phyloP scores from a whole-genome alignment of 148 eudicot species.

The Cornus suecica region DNA sequence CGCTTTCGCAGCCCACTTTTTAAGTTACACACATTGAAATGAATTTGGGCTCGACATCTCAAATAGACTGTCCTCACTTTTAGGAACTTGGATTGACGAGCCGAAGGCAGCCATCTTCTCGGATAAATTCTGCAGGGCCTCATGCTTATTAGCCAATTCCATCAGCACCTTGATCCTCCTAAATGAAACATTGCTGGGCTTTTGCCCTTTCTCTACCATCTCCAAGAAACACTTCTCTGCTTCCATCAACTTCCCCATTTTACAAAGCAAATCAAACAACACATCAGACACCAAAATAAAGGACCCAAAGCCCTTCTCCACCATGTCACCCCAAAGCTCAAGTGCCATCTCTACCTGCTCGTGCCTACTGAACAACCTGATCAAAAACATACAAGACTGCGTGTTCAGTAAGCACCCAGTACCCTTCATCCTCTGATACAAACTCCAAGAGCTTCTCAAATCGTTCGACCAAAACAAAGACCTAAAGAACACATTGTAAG shows the following conservation, averaged over 20 bases:
- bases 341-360: conserved; percentile 82
- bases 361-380: conserved; percentile 66
- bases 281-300: conserved; percentile 69
- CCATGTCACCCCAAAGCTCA: conserved; percentile 90
- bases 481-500: conserved; percentile 73
- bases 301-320: conserved; percentile 84
- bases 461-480: conserved; percentile 74
- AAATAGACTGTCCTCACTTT: conserved; percentile 8
- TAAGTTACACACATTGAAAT: not conserved
- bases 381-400: conserved; percentile 81
- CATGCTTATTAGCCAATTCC: conserved; percentile 77
- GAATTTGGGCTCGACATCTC: conserved; percentile 2
- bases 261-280: conserved; percentile 80
- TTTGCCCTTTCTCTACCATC: conserved; percentile 85
- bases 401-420: conserved; percentile 76
- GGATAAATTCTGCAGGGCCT: conserved; percentile 40
- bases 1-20: not conserved
- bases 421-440: conserved; percentile 70
- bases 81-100: conserved; percentile 22
- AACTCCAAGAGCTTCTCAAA: conserved; percentile 64
- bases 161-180: conserved; percentile 88
- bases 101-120: conserved; percentile 66
- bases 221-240: conserved; percentile 79
- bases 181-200: conserved; percentile 72
- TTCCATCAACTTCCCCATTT: conserved; percentile 68